Evolutionary conservation across 1,284 basidiomycete genomes (phyloP), one percentile per base, ranked within the genome.

Genomic region (Gomphus bonarii): DNA sequence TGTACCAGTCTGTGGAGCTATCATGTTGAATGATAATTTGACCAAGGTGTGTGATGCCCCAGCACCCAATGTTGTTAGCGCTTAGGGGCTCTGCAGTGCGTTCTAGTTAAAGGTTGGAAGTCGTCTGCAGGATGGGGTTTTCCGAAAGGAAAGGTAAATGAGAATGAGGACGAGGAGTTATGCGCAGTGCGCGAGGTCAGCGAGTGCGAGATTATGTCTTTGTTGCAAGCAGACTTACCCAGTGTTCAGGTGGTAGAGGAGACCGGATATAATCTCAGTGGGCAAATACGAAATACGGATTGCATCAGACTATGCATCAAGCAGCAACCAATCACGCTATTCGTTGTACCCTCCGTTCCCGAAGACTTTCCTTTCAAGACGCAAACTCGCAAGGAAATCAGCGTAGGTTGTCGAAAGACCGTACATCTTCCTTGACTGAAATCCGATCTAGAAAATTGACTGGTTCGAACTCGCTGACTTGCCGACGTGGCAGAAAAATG

Each of bases 61-160:
- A 55, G 54, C n/a, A 48, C 7, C 3, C 10, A n/a, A 9, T 11
- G 18, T 25, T 30, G 3, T 48, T 28, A 30, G 25, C 30, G 3
- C 30, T 48, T 48, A n/a, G 30, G 46, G 46, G 25, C 14, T 31
- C 36, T 48, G 22, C 66, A 95, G 91, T 92, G 88, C 66, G 76
- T 98, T 16, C 80, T 98, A 60, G 94, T 99, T 53, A 95, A 97
- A 69, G 97, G 97, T 4, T 99, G 92, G 92, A 97, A 97, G 71
- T 84, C 91, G 22, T 91, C 87, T 25, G 89, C 95, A 5, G 91
- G 93, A 4, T 99, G 97, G 97, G 91, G 92, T 30, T 99, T 99
- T 70, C 97, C 97, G 1, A 93, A 97, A 69, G 97, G 97, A 54
- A 99, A 99, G 74, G 99, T 99, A 70, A 99, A 99, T 66, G 87